These are phyloP conservation scores for Nemania sp. DNA, from an alignment of 2,329 filamentous ascomycete genomes.

Conservation along the genomic window DNA sequence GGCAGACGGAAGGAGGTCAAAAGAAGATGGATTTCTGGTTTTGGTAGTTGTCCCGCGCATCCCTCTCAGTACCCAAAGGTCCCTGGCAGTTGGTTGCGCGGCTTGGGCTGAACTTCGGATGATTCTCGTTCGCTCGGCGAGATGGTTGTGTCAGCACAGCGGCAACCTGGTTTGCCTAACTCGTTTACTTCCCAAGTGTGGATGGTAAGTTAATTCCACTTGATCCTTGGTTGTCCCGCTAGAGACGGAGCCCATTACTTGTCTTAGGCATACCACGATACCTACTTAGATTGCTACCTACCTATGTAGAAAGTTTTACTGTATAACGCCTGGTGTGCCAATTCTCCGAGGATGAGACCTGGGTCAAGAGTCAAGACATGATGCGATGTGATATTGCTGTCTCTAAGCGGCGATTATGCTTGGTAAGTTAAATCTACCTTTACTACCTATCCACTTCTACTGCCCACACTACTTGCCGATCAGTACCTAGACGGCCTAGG, in stretches of 20 bases:
- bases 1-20: background rate
- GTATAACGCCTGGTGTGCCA: background rate
- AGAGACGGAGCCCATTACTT: no score
- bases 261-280: no score
- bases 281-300: no score
- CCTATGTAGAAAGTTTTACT: no score
- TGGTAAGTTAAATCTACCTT: no score
- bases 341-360: background rate
- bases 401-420: background rate
- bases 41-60: constrained; percentile 3
- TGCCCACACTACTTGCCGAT: no score
- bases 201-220: no score
- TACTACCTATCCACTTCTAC: no score
- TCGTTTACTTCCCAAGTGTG: no score
- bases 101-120: background rate
- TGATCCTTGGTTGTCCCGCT: no score
- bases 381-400: background rate
- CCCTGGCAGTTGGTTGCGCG: no score
- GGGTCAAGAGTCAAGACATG: background rate
- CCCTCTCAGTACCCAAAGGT: background rate
- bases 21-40: background rate
- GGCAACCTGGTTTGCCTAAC: background rate
- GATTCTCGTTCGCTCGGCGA: background rate
- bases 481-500: no score
- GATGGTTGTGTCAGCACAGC: background rate